phyloP scores from a whole-genome alignment of 768 basidiomycete genomes.

The Collybiopsis luxurians region DNA sequence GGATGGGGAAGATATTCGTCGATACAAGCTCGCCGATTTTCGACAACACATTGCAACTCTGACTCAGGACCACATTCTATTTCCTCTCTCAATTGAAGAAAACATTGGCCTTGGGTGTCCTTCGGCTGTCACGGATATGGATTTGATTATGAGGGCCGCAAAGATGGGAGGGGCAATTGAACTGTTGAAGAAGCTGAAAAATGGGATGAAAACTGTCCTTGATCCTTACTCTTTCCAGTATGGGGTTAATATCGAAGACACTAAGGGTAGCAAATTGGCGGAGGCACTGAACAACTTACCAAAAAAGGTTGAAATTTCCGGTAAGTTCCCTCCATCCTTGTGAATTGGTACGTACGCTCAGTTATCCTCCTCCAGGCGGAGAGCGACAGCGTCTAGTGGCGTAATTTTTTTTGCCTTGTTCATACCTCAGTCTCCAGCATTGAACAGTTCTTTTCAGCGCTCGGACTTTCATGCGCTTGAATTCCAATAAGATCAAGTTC shows the following conservation, averaged over 20 bases:
- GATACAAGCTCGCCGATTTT: slow-evolving; percentile 37
- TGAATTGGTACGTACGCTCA: not conserved
- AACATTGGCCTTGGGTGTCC: slow-evolving; percentile 35
- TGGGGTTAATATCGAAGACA: slow-evolving; percentile 1
- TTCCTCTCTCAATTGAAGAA: slow-evolving; percentile 43
- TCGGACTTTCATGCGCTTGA: slow-evolving; percentile 29
- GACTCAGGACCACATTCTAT: slow-evolving; percentile 47
- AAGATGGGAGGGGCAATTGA: slow-evolving; percentile 23
- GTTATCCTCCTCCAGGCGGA: slow-evolving; percentile 14
- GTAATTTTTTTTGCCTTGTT: slow-evolving; percentile 15
- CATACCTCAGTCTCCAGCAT: not conserved
- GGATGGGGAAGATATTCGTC: slow-evolving; percentile 35
- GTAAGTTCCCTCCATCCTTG: not conserved
- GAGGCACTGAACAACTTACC: slow-evolving; percentile 19
- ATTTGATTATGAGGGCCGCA: slow-evolving; percentile 27
- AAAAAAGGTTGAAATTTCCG: slow-evolving; percentile 20
- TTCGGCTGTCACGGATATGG: slow-evolving; percentile 10
- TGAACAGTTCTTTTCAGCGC: slow-evolving; percentile 15
- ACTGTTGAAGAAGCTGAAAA: slow-evolving; percentile 15
- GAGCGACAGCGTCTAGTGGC: slow-evolving; percentile 29
- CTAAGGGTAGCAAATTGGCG: slow-evolving; percentile 8
- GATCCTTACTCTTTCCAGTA: slow-evolving; percentile 13
- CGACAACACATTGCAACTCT: slow-evolving; percentile 45
- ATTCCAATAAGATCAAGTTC: slow-evolving; percentile 28
- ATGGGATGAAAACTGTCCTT: slow-evolving; percentile 15